These are phyloP conservation scores for Phytopythium montanum DNA, from an alignment of 352 stramenopile species.

Conservation along the genomic window DNA sequence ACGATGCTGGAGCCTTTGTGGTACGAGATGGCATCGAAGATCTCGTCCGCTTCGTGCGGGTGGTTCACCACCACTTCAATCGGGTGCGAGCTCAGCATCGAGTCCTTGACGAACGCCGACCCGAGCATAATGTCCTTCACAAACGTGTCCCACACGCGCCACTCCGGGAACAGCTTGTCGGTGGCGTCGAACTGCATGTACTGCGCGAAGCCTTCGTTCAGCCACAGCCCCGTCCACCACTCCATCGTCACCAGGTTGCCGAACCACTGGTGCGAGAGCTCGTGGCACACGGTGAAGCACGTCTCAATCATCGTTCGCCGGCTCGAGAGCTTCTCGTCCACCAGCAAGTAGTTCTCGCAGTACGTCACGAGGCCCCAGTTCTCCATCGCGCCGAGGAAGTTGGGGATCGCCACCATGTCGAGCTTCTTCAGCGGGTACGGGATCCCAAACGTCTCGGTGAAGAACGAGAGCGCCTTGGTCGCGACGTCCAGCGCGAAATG, in stretches of 20 bases:
- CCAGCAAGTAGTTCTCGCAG: conserved; percentile 89
- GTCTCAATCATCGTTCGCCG: conserved; percentile 67
- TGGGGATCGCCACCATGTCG: conserved; percentile 96
- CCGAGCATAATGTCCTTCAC: conserved; percentile 67
- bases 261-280: conserved; percentile 97
- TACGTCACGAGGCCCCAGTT: conserved; percentile 96
- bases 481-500: conserved; percentile 88
- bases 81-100: conserved; percentile 88
- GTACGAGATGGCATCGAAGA: conserved; percentile 98
- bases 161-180: conserved; percentile 92
- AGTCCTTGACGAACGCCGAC: conserved; percentile 91
- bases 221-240: conserved; percentile 94
- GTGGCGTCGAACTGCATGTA: conserved; percentile 96
- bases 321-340: conserved; percentile 64
- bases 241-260: conserved; percentile 99
- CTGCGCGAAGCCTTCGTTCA: conserved; percentile 98
- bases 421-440: conserved; percentile 98
- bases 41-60: conserved; percentile 94
- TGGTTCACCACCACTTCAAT: conserved; percentile 94
- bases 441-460: conserved; percentile 69
- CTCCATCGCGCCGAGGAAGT: conserved; percentile 96
- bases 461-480: conserved; percentile 64
- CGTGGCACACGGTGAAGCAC: conserved; percentile 95
- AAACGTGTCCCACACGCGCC: conserved; percentile 96
- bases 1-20: conserved; percentile 87